These are phyloP conservation scores for Epichloe amarillans DNA, from an alignment of 2,329 filamentous ascomycete species.

Conservation along the genomic window DNA sequence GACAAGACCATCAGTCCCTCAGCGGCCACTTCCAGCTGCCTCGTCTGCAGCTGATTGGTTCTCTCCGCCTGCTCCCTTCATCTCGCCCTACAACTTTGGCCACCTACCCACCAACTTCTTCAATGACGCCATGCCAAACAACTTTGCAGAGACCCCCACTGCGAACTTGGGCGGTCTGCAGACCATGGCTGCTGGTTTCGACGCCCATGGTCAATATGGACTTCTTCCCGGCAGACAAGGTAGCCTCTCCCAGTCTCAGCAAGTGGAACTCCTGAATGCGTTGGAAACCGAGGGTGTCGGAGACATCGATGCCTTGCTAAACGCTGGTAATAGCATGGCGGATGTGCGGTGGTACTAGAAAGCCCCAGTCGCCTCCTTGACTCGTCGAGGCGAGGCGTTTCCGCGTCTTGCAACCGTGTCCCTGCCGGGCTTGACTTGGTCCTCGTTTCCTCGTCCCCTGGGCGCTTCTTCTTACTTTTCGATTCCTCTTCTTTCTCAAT, in stretches of 20 bases:
- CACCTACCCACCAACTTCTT: conserved; percentile 29
- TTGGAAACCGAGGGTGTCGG: conserved; percentile 56
- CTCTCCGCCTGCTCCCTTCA: conserved; percentile 36
- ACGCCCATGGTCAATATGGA: conserved; percentile 13
- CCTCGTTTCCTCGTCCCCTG: background rate
- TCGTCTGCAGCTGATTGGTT: conserved; percentile 38
- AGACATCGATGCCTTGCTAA: conserved; percentile 49
- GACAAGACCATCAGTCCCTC: conserved; percentile 23
- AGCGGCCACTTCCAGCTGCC: conserved; percentile 29
- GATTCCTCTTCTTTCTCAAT: too few species aligned
- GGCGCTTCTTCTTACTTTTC: too few species aligned
- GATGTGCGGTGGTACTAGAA: conserved; percentile 21
- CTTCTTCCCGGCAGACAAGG: conserved; percentile 43
- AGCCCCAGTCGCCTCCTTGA: background rate
- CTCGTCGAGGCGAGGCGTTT: too few species aligned
- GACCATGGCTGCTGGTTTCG: conserved; percentile 14
- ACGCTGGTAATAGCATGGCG: conserved; percentile 18
- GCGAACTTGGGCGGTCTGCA: conserved; percentile 20
- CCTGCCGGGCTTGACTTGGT: background rate
- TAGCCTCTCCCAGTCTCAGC: conserved; percentile 66
- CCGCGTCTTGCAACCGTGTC: too few species aligned
- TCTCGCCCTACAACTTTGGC: conserved; percentile 38
- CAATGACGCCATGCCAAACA: conserved; percentile 21
- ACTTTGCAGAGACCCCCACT: conserved; percentile 17
- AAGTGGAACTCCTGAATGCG: conserved; percentile 68